Conservation (phyloP, 345 rosid species). For the Diplotaxis tenuifolia region DNA sequence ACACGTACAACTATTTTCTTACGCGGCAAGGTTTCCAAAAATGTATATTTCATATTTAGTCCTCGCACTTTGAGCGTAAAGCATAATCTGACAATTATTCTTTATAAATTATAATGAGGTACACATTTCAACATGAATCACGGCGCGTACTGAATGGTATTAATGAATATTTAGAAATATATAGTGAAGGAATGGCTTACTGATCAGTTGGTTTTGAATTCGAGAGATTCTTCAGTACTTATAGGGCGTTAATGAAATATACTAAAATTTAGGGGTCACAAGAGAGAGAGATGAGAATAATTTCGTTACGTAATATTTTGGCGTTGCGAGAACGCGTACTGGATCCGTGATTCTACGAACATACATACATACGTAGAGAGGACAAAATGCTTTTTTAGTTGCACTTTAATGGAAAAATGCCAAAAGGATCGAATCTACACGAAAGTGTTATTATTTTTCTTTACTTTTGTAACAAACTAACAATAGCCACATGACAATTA, state of each 20-base stretch:
- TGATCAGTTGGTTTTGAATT: background rate
- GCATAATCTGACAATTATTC: background rate
- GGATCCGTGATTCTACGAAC: slow-evolving; percentile 13
- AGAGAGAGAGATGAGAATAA: slow-evolving; percentile 5
- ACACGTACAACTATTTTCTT: slow-evolving; percentile 5
- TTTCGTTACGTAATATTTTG: background rate
- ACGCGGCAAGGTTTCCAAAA: slow-evolving; percentile 25
- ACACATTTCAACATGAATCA: background rate
- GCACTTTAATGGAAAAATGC: slow-evolving; percentile 2
- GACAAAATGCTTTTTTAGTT: background rate
- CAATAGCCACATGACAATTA: background rate
- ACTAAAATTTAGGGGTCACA: background rate
- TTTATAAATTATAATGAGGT: background rate
- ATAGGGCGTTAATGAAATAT: background rate
- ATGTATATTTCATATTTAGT: background rate
- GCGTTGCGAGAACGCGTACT: slow-evolving; percentile 33
- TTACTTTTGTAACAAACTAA: background rate
- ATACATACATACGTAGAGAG: background rate
- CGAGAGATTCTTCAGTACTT: background rate
- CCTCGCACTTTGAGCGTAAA: background rate
- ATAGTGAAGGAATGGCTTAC: background rate
- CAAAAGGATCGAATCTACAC: slow-evolving; percentile 21
- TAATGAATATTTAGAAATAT: background rate
- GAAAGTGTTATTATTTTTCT: background rate
- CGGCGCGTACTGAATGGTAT: background rate